A percentile compares a stretch with the other conserved stretches of the same genome.
Evolutionary conservation across 2,329 filamentous ascomycete genomes (phyloP).

Genomic region (Fusarium sp.): DNA sequence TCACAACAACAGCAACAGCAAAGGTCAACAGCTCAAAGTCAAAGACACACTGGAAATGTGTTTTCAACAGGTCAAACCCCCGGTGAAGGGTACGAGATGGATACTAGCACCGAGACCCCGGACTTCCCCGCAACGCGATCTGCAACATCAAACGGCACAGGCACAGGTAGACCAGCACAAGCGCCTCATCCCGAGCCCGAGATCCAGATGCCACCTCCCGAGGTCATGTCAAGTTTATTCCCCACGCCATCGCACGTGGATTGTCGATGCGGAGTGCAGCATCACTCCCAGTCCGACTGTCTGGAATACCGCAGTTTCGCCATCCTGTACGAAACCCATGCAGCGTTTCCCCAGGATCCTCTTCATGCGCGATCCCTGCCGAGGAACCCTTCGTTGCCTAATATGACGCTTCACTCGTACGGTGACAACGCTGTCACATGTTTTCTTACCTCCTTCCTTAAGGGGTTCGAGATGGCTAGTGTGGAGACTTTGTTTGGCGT

Average conservation of each 20-base stretch:
- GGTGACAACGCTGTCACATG: conserved; percentile 38
- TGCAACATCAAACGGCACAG: background rate
- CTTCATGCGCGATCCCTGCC: conserved; percentile 35
- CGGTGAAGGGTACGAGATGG: conserved; percentile 21
- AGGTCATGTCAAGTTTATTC: conserved; percentile 22
- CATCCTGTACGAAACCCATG: conserved; percentile 43
- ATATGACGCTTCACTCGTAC: conserved; percentile 41
- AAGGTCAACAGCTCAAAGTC: background rate
- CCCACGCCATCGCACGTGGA: conserved; percentile 33
- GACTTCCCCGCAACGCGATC: conserved; percentile 16
- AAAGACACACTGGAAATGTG: conserved; percentile 7
- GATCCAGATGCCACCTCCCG: conserved; percentile 7
- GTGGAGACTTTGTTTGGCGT: conserved; percentile 42
- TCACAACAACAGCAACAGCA: conserved; percentile 16
- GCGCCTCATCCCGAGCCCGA: conserved; percentile 9
- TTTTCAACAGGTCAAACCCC: background rate
- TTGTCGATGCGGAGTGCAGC: conserved; percentile 45
- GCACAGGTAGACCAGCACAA: background rate
- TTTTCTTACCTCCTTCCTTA: conserved; percentile 38
- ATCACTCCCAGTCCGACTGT: conserved; percentile 38
- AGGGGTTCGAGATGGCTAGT: conserved; percentile 39
- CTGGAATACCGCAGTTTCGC: conserved; percentile 42
- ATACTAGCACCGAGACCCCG: conserved; percentile 2
- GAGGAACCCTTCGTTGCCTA: conserved; percentile 37
- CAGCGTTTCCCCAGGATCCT: conserved; percentile 36